Evolutionary conservation across 2,329 filamentous ascomycete genomes (phyloP), one percentile per base, ranked within the genome.

Genomic region (Penicillium sp.): DNA sequence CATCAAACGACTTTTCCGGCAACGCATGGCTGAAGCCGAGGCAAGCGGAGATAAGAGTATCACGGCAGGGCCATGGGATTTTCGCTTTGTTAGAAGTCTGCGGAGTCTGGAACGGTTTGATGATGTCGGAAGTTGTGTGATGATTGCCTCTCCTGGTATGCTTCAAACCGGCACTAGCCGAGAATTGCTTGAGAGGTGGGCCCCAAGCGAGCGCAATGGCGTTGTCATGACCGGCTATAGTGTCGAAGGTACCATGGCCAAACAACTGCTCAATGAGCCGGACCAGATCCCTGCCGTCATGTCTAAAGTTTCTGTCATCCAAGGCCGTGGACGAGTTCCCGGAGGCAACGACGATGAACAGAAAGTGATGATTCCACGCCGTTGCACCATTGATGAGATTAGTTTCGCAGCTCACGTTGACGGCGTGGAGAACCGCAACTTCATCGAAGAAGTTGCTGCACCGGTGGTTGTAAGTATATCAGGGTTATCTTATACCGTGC

Each of bases 221-320:
- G 91, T 99, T 42, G 89, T 99, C 65, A 96, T 99, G 73, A 99
- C 94, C 0, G 94, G 94, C 70, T 99, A 99, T 77, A 97, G 92
- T 58, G 93, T 99, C 7, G 94, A 99, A 75, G 94, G 94, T 6
- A 99, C 94, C 0, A 97, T 99, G 93, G 94, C 92, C 3, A 93
- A 96, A 74, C 87, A 94, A 66, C 90, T 99, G 59, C 88, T 97
- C 77, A 90, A 93, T 63, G 94, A 97, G 70, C 94, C 94, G 0
- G 92, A 97, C 58, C 88, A 92, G 67, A 97, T 99, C 55, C 92
- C 92, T 56, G 93, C 93, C 0, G 89, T 97, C 67, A 97, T 96
- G 87, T 91, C 89, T 54, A 85, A 84, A 65, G 75, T 75, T 31
- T 81, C 82, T 27, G 84, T 66, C 15, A 69, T 73, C 5, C 67